phyloP scores from a whole-genome alignment of 768 basidiomycete genomes.

The Tremella fuciformis region DNA sequence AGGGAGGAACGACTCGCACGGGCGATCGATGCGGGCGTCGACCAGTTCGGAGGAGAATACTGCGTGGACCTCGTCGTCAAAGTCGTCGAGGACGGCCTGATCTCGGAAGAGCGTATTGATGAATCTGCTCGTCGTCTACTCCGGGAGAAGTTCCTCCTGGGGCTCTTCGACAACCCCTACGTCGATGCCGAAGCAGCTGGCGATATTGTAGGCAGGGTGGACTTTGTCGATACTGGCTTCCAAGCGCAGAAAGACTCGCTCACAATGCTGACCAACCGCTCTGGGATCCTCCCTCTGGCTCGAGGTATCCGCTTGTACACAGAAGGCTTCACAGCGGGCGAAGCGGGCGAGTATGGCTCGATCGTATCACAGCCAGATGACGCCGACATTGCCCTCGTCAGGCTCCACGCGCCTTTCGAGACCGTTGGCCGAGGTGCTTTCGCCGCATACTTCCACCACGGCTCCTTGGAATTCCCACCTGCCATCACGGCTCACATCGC shows the following conservation, averaged over 20 bases:
- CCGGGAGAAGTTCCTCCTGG: constrained; percentile 10
- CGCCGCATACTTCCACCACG: constrained; percentile 11
- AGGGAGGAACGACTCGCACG: constrained; percentile 14
- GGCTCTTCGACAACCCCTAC: constrained; percentile 14
- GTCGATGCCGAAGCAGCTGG: constrained; percentile 14
- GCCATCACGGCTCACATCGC: constrained; percentile 9
- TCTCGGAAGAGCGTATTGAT: constrained; percentile 17
- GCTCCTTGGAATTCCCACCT: constrained; percentile 6
- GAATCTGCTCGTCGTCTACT: constrained; percentile 7
- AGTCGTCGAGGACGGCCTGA: constrained; percentile 11
- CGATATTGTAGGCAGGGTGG: constrained; percentile 8
- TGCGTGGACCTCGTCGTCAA: constrained; percentile 16
- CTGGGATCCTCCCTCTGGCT: constrained; percentile 6
- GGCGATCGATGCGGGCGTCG: constrained; percentile 17
- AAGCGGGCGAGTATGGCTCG: no score
- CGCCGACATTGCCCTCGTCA: no score
- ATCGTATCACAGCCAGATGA: no score
- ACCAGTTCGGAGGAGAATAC: constrained; percentile 18
- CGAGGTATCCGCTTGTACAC: no score
- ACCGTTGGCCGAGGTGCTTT: constrained; percentile 11
- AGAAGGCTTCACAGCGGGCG: no score
- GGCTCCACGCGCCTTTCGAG: no score
- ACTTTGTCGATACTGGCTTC: constrained; percentile 3
- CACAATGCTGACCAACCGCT: constrained; percentile 3
- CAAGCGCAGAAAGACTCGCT: constrained; percentile 13